Base-by-base conservation (phyloP, 1,139 yeast genomes). In the Suhomyces bribrorum region DNA sequence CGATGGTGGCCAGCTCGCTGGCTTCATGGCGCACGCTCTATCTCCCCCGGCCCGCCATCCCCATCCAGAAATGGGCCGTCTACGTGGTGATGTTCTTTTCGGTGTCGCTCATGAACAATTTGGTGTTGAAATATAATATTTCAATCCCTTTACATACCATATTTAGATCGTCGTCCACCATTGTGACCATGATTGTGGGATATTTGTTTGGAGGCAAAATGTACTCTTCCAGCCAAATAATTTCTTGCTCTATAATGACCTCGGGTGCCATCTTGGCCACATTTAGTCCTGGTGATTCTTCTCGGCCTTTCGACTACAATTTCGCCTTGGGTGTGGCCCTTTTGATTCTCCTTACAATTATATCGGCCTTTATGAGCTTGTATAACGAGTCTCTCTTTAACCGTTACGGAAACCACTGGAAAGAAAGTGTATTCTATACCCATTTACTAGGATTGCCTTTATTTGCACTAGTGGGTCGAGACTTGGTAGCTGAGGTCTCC, bases 141-240 rank as follows among this genome's bases (percentile, higher is more conserved):
- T 75, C 85, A 3, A 75, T 85, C 22, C 89, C 90, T 0, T 62
- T 82, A 24, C 88, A 83, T 52, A 83, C 83, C 24, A 75, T 83
- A 5, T 71, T 83, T 48, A 60, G 90, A 41, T 81, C 88, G 7
- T 75, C 83, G 5, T 81, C 86, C 1, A 76, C 86, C 0, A 77
- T 79, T 7, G 62, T 80, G 14, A 79, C 86, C 0, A 75, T 85
- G 81, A 28, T 73, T 0, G 62, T 81, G 9, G 88, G 90, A 2
- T 69, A 62, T 44, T 35, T 66, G 2, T 53, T 76, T 26, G 69
- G 66, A 33, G 58, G 73, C 3, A 80, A 74, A 48, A 56, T 56
- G 18, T 83, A 81, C 54, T 59, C 66, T n/a, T 25, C 29, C 1
- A 44, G 48, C 7, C 85, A 83, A 54, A 57, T 81, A 0, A 7